A percentile compares a stretch with the other conserved stretches of the same genome.
phyloP scores from a whole-genome alignment of 305 asterid species.

The Solanum hybrid region DNA sequence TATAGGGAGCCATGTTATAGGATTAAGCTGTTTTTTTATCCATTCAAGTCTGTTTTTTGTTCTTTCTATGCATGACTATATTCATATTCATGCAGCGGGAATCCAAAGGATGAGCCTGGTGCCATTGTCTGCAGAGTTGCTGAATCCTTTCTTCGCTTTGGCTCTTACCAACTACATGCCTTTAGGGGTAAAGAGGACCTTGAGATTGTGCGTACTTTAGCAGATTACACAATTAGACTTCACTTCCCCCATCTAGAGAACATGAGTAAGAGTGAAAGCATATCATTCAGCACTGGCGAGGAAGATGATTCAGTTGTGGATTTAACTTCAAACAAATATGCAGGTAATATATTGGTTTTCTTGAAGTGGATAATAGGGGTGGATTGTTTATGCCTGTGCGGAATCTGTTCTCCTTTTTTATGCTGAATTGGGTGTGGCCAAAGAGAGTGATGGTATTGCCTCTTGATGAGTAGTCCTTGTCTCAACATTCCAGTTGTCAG shows the following conservation, averaged over 20 bases:
- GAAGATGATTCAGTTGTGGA: constrained; percentile 81
- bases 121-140: constrained; percentile 95
- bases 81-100: constrained; percentile 60
- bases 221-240: constrained; percentile 77
- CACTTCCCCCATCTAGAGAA: constrained; percentile 84
- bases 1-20: not conserved
- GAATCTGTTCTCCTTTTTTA: not conserved
- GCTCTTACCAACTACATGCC: constrained; percentile 92
- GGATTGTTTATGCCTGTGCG: not conserved
- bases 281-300: constrained; percentile 74
- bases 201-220: constrained; percentile 66
- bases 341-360: constrained; percentile 36
- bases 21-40: not conserved
- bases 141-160: constrained; percentile 90
- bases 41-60: not conserved
- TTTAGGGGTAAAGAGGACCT: constrained; percentile 72
- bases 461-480: not conserved
- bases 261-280: constrained; percentile 61
- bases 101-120: constrained; percentile 98
- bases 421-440: not conserved
- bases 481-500: not conserved
- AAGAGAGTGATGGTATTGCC: not conserved
- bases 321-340: constrained; percentile 90
- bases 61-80: constrained; percentile 6
- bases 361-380: not conserved